Evolutionary conservation across 1,284 basidiomycete genomes (phyloP).

Genomic region (Earliella scabrosa): DNA sequence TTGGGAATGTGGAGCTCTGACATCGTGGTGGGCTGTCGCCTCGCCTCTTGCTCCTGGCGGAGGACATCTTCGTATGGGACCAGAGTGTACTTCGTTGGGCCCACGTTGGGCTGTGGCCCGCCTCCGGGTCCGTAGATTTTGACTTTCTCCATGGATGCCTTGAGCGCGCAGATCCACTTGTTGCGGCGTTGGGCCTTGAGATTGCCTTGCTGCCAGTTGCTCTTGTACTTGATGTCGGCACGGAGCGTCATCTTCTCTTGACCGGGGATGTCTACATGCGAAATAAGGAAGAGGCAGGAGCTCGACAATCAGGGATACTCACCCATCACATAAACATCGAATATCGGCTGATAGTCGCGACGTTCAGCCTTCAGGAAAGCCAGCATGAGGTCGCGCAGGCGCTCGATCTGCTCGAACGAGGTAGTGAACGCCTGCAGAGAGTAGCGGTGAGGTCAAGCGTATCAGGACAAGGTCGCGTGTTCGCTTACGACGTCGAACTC

Average conservation of each 20-base stretch:
- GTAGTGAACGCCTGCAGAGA: constrained; percentile 61
- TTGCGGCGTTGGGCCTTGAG: constrained; percentile 83
- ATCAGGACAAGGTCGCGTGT: neutral
- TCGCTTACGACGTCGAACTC: constrained; percentile 72
- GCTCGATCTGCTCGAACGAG: constrained; percentile 83
- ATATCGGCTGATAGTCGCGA: constrained; percentile 75
- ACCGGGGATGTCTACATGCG: constrained; percentile 73
- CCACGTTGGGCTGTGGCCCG: constrained; percentile 62
- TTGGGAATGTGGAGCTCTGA: constrained; percentile 29
- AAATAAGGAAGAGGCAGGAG: neutral
- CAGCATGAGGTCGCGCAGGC: constrained; percentile 81
- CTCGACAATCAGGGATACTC: constrained; percentile 9
- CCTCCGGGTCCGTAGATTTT: constrained; percentile 80
- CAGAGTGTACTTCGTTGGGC: constrained; percentile 64
- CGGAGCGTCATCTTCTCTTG: constrained; percentile 82
- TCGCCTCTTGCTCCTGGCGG: constrained; percentile 43
- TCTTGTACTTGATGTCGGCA: constrained; percentile 90
- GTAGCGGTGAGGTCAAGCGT: neutral
- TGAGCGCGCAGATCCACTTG: constrained; percentile 91
- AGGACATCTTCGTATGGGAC: constrained; percentile 72
- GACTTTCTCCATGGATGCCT: constrained; percentile 70
- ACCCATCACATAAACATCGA: constrained; percentile 74
- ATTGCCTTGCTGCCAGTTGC: constrained; percentile 84
- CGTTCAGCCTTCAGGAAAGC: constrained; percentile 73
- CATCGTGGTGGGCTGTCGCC: constrained; percentile 15